Conservation (phyloP, 2,329 filamentous ascomycete genomes). For the Exophiala bonariae region DNA sequence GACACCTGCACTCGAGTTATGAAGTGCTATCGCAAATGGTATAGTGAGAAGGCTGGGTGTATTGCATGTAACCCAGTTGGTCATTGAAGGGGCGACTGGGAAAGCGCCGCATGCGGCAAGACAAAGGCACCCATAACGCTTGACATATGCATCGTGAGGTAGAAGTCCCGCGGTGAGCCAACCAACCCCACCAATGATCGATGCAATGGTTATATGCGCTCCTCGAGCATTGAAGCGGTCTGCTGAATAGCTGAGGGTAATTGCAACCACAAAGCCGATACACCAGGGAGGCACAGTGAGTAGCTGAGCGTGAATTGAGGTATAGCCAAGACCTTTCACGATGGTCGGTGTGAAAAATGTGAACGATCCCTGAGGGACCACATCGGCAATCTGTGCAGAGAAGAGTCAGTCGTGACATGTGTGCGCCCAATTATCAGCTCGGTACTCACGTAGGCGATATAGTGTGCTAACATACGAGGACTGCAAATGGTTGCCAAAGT, state of each 20-base stretch:
- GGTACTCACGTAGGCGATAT: slow-evolving; percentile 23
- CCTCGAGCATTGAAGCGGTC: slow-evolving; percentile 39
- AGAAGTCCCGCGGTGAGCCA: slow-evolving; percentile 66
- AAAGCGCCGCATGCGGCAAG: slow-evolving; percentile 67
- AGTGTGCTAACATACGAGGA: slow-evolving; percentile 25
- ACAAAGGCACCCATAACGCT: slow-evolving; percentile 70
- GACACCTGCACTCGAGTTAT: slow-evolving; percentile 66
- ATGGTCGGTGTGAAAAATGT: slow-evolving; percentile 27
- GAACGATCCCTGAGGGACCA: slow-evolving; percentile 25
- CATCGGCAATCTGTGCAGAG: slow-evolving; percentile 18
- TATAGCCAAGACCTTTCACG: slow-evolving; percentile 23
- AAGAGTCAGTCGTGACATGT: not conserved
- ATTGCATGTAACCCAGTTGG: slow-evolving; percentile 71
- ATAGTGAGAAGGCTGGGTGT: slow-evolving; percentile 64
- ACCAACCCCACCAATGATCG: slow-evolving; percentile 53
- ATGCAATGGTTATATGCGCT: slow-evolving; percentile 51
- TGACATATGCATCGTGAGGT: slow-evolving; percentile 58
- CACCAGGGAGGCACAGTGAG: slow-evolving; percentile 31
- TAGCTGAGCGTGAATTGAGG: slow-evolving; percentile 27
- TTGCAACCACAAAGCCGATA: slow-evolving; percentile 22
- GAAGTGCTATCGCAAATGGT: slow-evolving; percentile 69
- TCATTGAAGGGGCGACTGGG: slow-evolving; percentile 66
- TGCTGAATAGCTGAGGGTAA: slow-evolving; percentile 19
- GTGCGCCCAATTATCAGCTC: not conserved
- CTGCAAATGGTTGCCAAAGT: slow-evolving; percentile 17